Evolutionary conservation across 2,329 filamentous ascomycete genomes (phyloP), one percentile per base, ranked within the genome.

Genomic region (Fusarium odoratissimum): DNA sequence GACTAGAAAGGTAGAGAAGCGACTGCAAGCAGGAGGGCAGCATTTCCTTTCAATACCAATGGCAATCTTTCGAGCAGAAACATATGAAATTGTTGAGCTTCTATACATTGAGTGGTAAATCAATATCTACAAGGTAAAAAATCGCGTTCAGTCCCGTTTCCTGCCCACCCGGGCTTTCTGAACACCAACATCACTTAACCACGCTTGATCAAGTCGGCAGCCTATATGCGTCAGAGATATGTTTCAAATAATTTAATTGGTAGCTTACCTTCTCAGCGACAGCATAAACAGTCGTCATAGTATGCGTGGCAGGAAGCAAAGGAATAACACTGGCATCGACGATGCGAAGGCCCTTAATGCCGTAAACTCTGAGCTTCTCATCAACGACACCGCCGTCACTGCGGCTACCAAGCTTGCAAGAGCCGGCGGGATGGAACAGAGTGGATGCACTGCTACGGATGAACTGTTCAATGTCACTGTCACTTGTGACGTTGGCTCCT

Each of bases 371-470:
- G 40, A 79, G 73, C 21, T 74, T 44, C 25, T 60, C 41, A 3
- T 78, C 77, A 13, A 79, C 77, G 2, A 79, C 76, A 28, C 85
- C 85, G 7, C 85, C 85, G 3, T 83, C 76, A 7, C 80, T 79
- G 10, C 79, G 78, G 13, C 81, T 82, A 58, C 86, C 77, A 81
- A 87, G 86, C 59, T 75, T 70, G 33, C 67, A 71, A 3, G 74
- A 69, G 0, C 74, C 74, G 13, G 60, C 69, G 0, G 74, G 74
- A n/a, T 76, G 74, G 28, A 46, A 76, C 8, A 76, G 28, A 40
- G 72, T 76, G 1, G 61, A 64, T 11, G 64, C 57, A 6, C 51
- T 61, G 2, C 44, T 60, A 0, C 74, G 67, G 21, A 76, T 62
- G n/a, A 66, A 76, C 11, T 65, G 30, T 12, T 73, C 72, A 1